Conservation (phyloP, 192 early-diverging fungal species). For the Gryganskiella cystojenkinii region DNA sequence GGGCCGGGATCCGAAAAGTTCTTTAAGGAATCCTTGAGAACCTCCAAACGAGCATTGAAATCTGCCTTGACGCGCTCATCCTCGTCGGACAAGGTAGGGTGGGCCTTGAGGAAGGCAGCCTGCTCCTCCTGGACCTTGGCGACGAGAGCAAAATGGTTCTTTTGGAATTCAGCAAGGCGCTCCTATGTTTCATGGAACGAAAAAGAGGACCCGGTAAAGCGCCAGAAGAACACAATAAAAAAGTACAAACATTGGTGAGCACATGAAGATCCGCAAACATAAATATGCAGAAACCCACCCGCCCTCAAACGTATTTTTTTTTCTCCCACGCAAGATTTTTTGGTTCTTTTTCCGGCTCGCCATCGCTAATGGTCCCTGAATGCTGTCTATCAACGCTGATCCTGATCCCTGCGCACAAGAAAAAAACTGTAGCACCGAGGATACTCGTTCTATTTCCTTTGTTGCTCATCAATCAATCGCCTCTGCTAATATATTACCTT, state of each 20-base stretch:
- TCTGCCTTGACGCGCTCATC: slow-evolving; percentile 64
- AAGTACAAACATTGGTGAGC: neutral
- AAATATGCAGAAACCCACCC: neutral
- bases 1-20: slow-evolving; percentile 83
- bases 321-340: neutral
- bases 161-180: slow-evolving; percentile 57
- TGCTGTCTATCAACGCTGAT: neutral
- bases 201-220: neutral
- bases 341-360: neutral
- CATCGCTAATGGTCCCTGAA: too few relatives aligned
- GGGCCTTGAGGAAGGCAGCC: slow-evolving; percentile 58
- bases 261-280: neutral
- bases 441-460: neutral
- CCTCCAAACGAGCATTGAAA: slow-evolving; percentile 70
- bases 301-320: neutral
- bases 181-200: slow-evolving; percentile 46
- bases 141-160: slow-evolving; percentile 55
- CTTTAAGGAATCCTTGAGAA: slow-evolving; percentile 67
- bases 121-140: slow-evolving; percentile 58
- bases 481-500: slow-evolving; percentile 50
- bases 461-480: neutral
- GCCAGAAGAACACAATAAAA: neutral
- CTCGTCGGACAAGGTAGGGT: slow-evolving; percentile 50
- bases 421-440: too few relatives aligned
- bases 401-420: too few relatives aligned